These are phyloP conservation scores for Lactifluus echinatus DNA, from an alignment of 768 basidiomycete species.

Conservation along the genomic window DNA sequence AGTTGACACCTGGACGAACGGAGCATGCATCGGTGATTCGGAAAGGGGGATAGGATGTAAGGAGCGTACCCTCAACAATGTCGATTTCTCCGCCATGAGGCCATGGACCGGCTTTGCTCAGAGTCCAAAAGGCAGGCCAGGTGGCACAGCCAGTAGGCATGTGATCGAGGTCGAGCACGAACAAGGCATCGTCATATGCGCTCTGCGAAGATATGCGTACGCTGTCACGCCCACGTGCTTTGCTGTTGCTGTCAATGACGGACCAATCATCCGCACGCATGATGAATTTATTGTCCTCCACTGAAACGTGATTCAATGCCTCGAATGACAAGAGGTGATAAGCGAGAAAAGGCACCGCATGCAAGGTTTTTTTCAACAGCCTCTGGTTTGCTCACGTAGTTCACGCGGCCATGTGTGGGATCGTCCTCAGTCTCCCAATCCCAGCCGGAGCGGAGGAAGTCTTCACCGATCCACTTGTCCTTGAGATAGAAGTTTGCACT, in stretches of 20 bases:
- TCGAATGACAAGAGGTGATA: not conserved
- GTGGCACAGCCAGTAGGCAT: constrained; percentile 54
- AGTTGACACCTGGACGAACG: constrained; percentile 38
- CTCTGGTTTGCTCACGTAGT: constrained; percentile 41
- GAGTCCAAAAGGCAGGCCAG: constrained; percentile 61
- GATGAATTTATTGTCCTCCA: constrained; percentile 36
- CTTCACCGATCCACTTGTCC: constrained; percentile 26
- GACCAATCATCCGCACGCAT: constrained; percentile 47
- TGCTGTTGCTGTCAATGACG: constrained; percentile 27
- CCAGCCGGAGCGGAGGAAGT: constrained; percentile 40
- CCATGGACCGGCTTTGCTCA: constrained; percentile 45
- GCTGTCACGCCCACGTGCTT: constrained; percentile 45
- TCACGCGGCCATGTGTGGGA: constrained; percentile 59
- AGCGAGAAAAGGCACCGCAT: constrained; percentile 31
- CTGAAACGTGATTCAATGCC: constrained; percentile 22
- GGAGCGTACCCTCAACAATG: constrained; percentile 43
- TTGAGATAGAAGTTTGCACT: constrained; percentile 11
- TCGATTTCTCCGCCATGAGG: constrained; percentile 55
- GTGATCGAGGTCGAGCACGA: constrained; percentile 46
- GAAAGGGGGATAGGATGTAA: not conserved
- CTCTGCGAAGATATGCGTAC: constrained; percentile 41
- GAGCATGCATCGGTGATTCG: not conserved
- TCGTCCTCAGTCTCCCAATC: constrained; percentile 43
- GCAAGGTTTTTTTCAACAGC: constrained; percentile 39
- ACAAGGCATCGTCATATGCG: constrained; percentile 38